Evolutionary conservation across 208 protist genomes (phyloP).

Genomic region (Trypanosoma melophagium): DNA sequence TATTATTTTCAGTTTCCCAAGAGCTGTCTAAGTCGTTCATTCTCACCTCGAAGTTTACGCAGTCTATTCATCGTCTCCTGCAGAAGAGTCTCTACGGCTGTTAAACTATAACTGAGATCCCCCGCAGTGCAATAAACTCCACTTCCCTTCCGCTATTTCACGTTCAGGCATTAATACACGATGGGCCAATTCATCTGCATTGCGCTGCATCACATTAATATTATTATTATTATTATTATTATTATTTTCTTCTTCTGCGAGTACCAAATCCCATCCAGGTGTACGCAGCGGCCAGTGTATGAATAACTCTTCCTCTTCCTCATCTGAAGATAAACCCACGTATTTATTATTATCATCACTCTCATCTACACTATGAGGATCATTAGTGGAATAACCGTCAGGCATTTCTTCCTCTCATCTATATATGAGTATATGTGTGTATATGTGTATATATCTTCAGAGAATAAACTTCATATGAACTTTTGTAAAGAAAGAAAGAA

Average conservation of each 20-base stretch:
- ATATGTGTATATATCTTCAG: too few species aligned
- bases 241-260: slow-evolving; percentile 4
- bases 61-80: slow-evolving; percentile 3
- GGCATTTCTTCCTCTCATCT: too few species aligned
- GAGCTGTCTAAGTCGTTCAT: not conserved
- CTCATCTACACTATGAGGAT: too few species aligned
- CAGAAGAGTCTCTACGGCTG: not conserved
- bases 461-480: too few species aligned
- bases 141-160: slow-evolving; percentile 1
- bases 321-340: too few species aligned
- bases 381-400: too few species aligned
- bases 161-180: slow-evolving; percentile 11
- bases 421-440: too few species aligned
- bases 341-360: slow-evolving; percentile 4
- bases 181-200: slow-evolving; percentile 12
- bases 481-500: too few species aligned
- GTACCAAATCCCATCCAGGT: slow-evolving; percentile 18
- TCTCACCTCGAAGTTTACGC: slow-evolving; percentile 7
- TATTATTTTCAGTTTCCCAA: slow-evolving; percentile 2
- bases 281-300: slow-evolving; percentile 5
- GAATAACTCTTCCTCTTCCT: not conserved
- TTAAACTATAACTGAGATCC: not conserved
- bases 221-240: not conserved
- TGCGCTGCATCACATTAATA: not conserved
- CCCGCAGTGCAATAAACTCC: slow-evolving; percentile 9